These are phyloP conservation scores for Pulveroboletus sp. DNA, from an alignment of 768 basidiomycete species.

Conservation along the genomic window DNA sequence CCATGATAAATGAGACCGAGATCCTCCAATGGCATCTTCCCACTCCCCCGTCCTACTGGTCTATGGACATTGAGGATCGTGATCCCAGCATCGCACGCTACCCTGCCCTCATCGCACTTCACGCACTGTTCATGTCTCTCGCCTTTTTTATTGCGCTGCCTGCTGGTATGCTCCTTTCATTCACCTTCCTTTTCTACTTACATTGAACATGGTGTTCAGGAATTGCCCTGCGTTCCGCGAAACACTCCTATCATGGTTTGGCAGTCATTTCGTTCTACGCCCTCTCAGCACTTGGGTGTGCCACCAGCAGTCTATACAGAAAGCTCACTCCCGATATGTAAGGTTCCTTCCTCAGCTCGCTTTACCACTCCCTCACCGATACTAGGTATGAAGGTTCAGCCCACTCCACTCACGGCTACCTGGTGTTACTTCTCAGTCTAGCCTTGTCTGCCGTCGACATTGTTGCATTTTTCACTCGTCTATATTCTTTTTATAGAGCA, in stretches of 20 bases:
- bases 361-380: neutral
- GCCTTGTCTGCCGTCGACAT: conserved; percentile 55
- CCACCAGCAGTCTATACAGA: conserved; percentile 66
- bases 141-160: conserved; percentile 87
- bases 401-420: conserved; percentile 66
- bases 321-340: conserved; percentile 84
- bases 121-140: conserved; percentile 68
- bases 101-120: conserved; percentile 70
- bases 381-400: conserved; percentile 65
- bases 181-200: neutral
- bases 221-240: conserved; percentile 76
- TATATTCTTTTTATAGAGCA: conserved; percentile 45
- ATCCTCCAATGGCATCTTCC: conserved; percentile 61
- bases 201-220: conserved; percentile 39
- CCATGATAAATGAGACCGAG: conserved; percentile 77
- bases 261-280: conserved; percentile 62
- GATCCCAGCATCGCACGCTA: conserved; percentile 46
- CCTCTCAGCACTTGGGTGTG: conserved; percentile 60
- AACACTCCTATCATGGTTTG: conserved; percentile 60
- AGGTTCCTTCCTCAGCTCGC: conserved; percentile 28
- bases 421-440: conserved; percentile 45
- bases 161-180: conserved; percentile 49
- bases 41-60: conserved; percentile 80
- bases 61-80: conserved; percentile 66
- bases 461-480: conserved; percentile 45